These are phyloP conservation scores for Aspergillus mulundensis DNA, from an alignment of 495 filamentous ascomycete genomes.

Conservation along the genomic window DNA sequence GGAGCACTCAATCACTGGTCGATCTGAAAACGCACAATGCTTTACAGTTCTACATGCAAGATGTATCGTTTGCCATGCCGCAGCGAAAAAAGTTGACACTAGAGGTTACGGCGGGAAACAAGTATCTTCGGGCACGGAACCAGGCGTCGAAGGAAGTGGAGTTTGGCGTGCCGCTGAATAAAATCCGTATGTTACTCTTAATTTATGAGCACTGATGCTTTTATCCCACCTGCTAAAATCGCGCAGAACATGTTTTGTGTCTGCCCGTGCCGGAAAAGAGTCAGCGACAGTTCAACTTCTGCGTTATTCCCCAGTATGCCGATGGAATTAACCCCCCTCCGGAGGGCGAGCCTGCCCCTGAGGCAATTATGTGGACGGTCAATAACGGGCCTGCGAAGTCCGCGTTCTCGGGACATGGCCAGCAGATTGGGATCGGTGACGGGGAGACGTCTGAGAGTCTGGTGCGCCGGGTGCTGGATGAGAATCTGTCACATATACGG, in stretches of 20 bases:
- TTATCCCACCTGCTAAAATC: slow-evolving; percentile 6
- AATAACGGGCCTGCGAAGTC: slow-evolving; percentile 65
- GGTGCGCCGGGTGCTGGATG: slow-evolving; percentile 59
- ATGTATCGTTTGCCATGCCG: slow-evolving; percentile 74
- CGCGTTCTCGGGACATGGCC: slow-evolving; percentile 35
- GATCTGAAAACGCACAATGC: slow-evolving; percentile 38
- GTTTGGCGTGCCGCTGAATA: slow-evolving; percentile 63
- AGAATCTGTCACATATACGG: slow-evolving; percentile 50
- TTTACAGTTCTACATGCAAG: slow-evolving; percentile 54
- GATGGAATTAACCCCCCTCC: slow-evolving; percentile 51
- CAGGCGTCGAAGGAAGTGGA: slow-evolving; percentile 62
- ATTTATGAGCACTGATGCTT: not conserved
- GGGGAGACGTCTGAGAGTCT: slow-evolving; percentile 61
- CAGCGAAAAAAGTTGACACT: slow-evolving; percentile 89
- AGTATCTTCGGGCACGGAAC: slow-evolving; percentile 64
- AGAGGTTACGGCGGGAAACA: slow-evolving; percentile 56
- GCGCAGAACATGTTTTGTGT: slow-evolving; percentile 66
- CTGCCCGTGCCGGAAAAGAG: slow-evolving; percentile 90
- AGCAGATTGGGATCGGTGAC: slow-evolving; percentile 40
- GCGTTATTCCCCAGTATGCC: slow-evolving; percentile 65
- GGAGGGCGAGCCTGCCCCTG: slow-evolving; percentile 38
- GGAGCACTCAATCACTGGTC: slow-evolving; percentile 37
- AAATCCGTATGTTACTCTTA: slow-evolving; percentile 60
- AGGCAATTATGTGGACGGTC: slow-evolving; percentile 83
- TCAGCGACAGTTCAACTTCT: slow-evolving; percentile 83